Conservation (phyloP, 164 flowering plant species). For the Tinospora cordifolia region DNA sequence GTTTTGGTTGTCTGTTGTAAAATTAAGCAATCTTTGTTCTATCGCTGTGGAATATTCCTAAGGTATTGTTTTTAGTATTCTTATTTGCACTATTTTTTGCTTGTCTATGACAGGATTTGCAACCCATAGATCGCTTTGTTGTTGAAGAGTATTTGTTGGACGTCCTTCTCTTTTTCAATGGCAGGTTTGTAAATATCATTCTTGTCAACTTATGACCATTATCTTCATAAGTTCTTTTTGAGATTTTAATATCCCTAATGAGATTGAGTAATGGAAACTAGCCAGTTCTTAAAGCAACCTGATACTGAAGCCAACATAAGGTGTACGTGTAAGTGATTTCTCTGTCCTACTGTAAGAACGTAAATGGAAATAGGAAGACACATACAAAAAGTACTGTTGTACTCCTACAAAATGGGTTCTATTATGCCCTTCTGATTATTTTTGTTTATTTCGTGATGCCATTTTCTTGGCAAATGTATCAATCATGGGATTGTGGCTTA, state of each 20-base stretch:
- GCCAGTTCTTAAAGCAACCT: too few species aligned
- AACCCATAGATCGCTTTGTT: slow-evolving; percentile 87
- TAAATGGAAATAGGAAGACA: too few species aligned
- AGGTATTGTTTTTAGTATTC: background rate
- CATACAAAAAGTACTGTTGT: too few species aligned
- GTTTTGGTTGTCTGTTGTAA: background rate
- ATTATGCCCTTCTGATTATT: too few species aligned
- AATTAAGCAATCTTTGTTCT: background rate
- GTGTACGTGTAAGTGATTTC: too few species aligned
- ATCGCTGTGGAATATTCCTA: background rate
- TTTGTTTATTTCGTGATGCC: too few species aligned
- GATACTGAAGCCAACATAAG: too few species aligned
- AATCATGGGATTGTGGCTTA: too few species aligned
- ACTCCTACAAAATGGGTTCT: too few species aligned
- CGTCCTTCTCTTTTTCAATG: slow-evolving; percentile 84
- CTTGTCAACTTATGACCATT: background rate
- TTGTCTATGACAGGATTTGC: slow-evolving; percentile 56
- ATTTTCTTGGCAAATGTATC: too few species aligned
- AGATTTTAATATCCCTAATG: background rate
- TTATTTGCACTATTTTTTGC: slow-evolving; percentile 2
- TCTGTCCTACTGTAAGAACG: too few species aligned
- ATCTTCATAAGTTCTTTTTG: background rate
- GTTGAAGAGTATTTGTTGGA: slow-evolving; percentile 93
- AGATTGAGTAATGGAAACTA: too few species aligned
- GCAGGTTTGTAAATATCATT: slow-evolving; percentile 59